phyloP scores from a whole-genome alignment of 805 yeast genomes.

The Candida takata region DNA sequence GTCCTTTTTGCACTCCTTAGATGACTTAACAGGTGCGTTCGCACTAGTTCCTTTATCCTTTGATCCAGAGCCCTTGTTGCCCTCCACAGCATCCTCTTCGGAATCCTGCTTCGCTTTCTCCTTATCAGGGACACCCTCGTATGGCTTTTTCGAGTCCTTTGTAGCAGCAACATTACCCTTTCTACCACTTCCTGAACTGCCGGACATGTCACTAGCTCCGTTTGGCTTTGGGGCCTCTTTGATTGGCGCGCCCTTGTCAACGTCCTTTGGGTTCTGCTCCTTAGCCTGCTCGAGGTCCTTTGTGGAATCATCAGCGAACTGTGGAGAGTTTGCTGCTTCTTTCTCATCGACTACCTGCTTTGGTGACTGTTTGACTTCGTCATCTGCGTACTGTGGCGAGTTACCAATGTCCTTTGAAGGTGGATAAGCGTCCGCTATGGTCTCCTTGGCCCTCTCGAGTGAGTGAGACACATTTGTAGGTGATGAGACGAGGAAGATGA shows the following conservation, averaged over 20 bases:
- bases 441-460: constrained; percentile 24
- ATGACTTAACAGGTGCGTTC: constrained; percentile 8
- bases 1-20: constrained; percentile 31
- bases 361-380: constrained; percentile 9
- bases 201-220: constrained; percentile 1
- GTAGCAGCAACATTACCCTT: constrained; percentile 23
- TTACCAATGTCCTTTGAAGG: constrained; percentile 10
- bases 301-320: constrained; percentile 19
- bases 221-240: constrained; percentile 25
- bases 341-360: not conserved
- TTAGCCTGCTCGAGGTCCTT: constrained; percentile 5
- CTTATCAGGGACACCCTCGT: constrained; percentile 25
- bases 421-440: constrained; percentile 8
- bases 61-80: constrained; percentile 9
- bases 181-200: constrained; percentile 3
- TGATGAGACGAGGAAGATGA: constrained; percentile 42
- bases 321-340: constrained; percentile 15
- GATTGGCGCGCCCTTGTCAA: constrained; percentile 22
- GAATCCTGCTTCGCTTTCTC: constrained; percentile 5
- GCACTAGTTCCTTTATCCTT: constrained; percentile 12
- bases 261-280: constrained; percentile 21
- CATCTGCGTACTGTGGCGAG: constrained; percentile 26
- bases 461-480: constrained; percentile 30
- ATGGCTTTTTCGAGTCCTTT: constrained; percentile 21
- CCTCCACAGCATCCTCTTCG: constrained; percentile 6